Base-by-base conservation (phyloP, 768 basidiomycete species). In the Boletus pseudo-olivaceus region DNA sequence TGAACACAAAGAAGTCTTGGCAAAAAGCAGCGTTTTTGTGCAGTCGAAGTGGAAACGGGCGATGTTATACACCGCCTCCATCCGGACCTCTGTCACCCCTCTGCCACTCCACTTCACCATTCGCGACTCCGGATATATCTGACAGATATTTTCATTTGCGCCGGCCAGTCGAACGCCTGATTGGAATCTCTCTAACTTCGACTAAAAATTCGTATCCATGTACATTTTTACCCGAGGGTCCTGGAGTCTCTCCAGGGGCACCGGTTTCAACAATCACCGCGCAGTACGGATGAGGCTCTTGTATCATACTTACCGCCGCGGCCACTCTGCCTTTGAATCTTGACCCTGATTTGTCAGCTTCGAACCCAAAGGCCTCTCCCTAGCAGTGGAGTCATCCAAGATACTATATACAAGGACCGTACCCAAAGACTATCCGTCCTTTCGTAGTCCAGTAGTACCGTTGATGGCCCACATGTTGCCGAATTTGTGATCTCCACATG, bases 31-130 rank as follows among this genome's bases (percentile, higher is more conserved):
- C 53, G 55, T 56, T 67, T 70, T 72, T 65, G 62, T 68, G 23
- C 47, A 23, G 54, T 51, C 59, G 47, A 61, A 61, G 55, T 48
- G 60, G 55, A 61, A 71, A 66, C 54, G 40, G 67, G 69, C 67
- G 69, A 60, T 71, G 69, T 63, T 68, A 67, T 68, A 67, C 71
- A 70, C 71, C 20, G 65, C 69, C 55, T 49, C 23, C 10, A 27
- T 4, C 19, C 2, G 57, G 71, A 72, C 69, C 69, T 55, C 69
- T 52, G 65, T 23, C 69, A 71, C 69, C 61, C 51, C 27, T 27
- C 20, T 8, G 54, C 62, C 62, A 61, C 62, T 12, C 32, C 51
- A 33, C 20, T 23, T 23, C 23, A 23, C 23, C 23, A 4, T 41
- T 48, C 42, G 14, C 41, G n/a, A 46, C 56, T 12, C 35, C 19